Percentiles rank a stretch among this genome's conserved stretches.
Evolutionary conservation across 257 asterid genomes (phyloP).

Genomic region (Lantana camara): DNA sequence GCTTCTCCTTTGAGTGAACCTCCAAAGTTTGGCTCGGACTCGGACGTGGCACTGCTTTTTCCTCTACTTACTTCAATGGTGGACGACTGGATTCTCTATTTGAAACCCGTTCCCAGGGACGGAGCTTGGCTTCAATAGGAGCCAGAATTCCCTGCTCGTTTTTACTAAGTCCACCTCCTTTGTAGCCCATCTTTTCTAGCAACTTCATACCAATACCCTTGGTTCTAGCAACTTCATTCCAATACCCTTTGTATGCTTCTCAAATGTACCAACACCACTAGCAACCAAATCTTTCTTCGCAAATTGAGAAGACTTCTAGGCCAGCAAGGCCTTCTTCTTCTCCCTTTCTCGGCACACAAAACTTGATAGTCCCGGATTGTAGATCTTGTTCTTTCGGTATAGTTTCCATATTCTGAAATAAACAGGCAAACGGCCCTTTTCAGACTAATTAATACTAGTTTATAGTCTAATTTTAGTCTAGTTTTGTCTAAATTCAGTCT

Average conservation of each 20-base stretch:
- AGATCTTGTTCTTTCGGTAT: no score
- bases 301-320: conserved; percentile 51
- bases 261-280: conserved; percentile 64
- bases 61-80: conserved; percentile 46
- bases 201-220: conserved; percentile 80
- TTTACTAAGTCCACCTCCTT: conserved; percentile 94
- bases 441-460: no score
- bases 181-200: conserved; percentile 89
- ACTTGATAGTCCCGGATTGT: no score
- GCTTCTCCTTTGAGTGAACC: conserved; percentile 55
- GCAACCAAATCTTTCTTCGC: conserved; percentile 47
- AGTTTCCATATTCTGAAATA: no score
- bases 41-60: conserved; percentile 41
- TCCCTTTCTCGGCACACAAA: no score
- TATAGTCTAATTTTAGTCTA: no score
- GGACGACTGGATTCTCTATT: conserved; percentile 60
- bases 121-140: conserved; percentile 78
- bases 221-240: conserved; percentile 75
- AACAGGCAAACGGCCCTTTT: no score
- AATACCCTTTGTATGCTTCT: conserved; percentile 73
- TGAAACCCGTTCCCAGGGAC: conserved; percentile 98
- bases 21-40: conserved; percentile 45
- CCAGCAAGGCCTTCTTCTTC: conserved; percentile 62
- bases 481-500: no score
- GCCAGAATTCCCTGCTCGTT: conserved; percentile 79